Evolutionary conservation across 805 yeast species (phyloP), one percentile per base, ranked within the genome.

Genomic region (Sporopachydermia lactativora): DNA sequence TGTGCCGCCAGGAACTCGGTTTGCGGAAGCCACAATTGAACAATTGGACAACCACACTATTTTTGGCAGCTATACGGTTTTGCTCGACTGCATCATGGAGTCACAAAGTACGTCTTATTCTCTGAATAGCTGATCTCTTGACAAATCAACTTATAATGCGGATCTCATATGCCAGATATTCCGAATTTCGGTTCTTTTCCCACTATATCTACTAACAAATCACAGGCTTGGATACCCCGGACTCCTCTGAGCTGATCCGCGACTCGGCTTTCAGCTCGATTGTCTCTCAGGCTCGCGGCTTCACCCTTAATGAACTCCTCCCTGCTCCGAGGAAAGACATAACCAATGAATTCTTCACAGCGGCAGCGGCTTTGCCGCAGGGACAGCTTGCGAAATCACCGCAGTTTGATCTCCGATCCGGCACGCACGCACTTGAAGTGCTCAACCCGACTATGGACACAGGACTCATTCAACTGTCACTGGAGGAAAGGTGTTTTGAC

Each of bases 371-470:
- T 2, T 54, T 78, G 34, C 52, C 56, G 14, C 68, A 70, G 34
- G 78, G 77, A 19, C 64, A 69, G 38, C 75, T 89, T 15, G 71
- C 73, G 3, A 75, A 75, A 49, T 66, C 71, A 5, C 68, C 73
- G 0, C 59, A 60, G 18, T 84, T 85, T 59, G 72, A 75, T 41
- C 65, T 89, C 37, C 64, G 80, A 45, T 85, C 84, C 49, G 94
- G 96, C 0, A 82, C 96, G 1, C 77, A 88, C 48, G 95, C 97
- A 0, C 61, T 85, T 45, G 97, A 88, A 55, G 69, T 79, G 11
- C 66, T 75, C 42, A 84, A 84, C 53, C 63, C 66, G 6, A 73
- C 71, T 46, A 65, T 89, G 49, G 98, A 89, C 54, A 75, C 96
- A 0, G 85, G 89, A 2, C 50, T 81, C 41, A 66, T 82, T n/a